A percentile compares a stretch with the other conserved stretches of the same genome.
These are phyloP conservation scores for Phytophthora ramorum DNA, from an alignment of 352 stramenopile genomes.

Conservation along the genomic window DNA sequence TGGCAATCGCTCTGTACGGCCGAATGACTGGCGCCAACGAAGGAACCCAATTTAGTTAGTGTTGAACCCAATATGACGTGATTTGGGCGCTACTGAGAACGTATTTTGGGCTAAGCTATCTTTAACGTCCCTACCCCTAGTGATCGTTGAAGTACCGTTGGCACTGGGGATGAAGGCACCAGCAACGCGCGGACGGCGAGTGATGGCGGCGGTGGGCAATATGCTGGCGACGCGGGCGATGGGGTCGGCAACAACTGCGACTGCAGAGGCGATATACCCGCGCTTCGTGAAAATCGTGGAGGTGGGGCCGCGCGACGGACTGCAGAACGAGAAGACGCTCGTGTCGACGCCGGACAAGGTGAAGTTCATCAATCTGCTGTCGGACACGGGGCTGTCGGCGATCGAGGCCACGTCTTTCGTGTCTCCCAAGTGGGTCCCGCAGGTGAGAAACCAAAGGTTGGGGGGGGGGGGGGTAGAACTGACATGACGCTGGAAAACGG, in stretches of 20 bases:
- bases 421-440: conserved; percentile 97
- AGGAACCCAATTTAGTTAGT: background rate
- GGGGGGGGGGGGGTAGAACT: background rate
- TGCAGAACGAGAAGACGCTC: conserved; percentile 95
- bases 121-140: background rate
- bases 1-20: conserved; percentile 30
- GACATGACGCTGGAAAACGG: conserved; percentile 5
- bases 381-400: conserved; percentile 83
- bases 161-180: too few relatives aligned
- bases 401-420: conserved; percentile 97
- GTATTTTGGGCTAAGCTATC: background rate
- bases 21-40: conserved; percentile 30
- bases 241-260: conserved; percentile 7
- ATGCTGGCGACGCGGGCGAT: conserved; percentile 13
- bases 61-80: conserved; percentile 15
- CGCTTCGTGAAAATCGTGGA: conserved; percentile 92
- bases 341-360: conserved; percentile 94
- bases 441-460: conserved; percentile 44
- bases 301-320: conserved; percentile 95
- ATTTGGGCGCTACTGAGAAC: background rate
- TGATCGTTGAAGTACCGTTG: conserved; percentile 23
- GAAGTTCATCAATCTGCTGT: conserved; percentile 91
- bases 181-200: too few relatives aligned
- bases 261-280: conserved; percentile 47
- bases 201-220: conserved; percentile 7